These are phyloP conservation scores for Fallopia convolvulus DNA, from an alignment of 148 eudicot species.

Conservation along the genomic window DNA sequence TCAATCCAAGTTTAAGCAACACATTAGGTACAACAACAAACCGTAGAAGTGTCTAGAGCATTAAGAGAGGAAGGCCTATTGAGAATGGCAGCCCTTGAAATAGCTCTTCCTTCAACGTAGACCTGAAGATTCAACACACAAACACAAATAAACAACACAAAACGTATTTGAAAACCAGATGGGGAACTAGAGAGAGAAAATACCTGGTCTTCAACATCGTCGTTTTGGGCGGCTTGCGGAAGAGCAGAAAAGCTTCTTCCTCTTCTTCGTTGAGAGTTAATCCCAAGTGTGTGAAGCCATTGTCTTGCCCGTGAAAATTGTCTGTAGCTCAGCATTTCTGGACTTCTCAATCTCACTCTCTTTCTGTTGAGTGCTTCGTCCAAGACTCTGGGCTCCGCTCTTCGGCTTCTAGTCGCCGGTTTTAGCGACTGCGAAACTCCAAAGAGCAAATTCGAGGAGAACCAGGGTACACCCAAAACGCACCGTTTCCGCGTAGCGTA, in stretches of 20 bases:
- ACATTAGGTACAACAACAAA: conserved; percentile 17
- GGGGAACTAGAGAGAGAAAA: conserved; percentile 14
- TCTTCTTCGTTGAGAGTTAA: conserved; percentile 17
- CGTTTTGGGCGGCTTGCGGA: conserved; percentile 39
- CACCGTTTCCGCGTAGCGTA: background rate
- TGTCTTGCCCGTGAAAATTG: conserved; percentile 24
- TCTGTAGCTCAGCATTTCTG: conserved; percentile 60
- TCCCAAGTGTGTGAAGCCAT: conserved; percentile 28
- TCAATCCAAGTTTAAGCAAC: background rate
- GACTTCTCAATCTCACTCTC: conserved; percentile 12
- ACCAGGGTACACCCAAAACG: background rate
- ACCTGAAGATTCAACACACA: conserved; percentile 38
- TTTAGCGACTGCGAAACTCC: background rate
- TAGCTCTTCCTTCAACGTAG: conserved; percentile 83
- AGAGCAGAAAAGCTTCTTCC: conserved; percentile 43
- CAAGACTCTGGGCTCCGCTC: background rate
- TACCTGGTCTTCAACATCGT: conserved; percentile 58
- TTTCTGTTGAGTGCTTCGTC: background rate
- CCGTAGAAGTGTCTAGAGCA: conserved; percentile 68
- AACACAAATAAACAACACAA: background rate
- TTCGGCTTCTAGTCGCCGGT: background rate
- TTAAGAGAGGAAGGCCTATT: conserved; percentile 78
- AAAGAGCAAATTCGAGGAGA: background rate
- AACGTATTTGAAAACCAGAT: background rate
- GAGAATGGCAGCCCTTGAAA: conserved; percentile 68